These are phyloP conservation scores for Aspergillus vadensis DNA, from an alignment of 2,329 filamentous ascomycete species.

Conservation along the genomic window DNA sequence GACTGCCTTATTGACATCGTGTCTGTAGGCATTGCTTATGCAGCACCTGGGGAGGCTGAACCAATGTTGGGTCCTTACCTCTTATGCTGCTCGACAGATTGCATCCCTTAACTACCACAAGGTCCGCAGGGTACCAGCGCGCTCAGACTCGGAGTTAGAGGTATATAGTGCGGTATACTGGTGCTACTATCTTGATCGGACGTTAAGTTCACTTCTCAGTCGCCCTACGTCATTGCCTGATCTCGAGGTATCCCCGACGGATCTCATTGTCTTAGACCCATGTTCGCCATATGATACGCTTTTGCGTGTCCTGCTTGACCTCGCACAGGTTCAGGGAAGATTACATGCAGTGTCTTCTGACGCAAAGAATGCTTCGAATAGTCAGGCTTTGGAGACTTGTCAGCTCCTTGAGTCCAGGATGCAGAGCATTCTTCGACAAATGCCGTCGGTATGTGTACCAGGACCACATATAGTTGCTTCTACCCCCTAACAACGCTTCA, in stretches of 20 bases:
- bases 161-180: slow-evolving; percentile 26
- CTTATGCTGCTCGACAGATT: slow-evolving; percentile 30
- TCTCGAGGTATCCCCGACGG: slow-evolving; percentile 9
- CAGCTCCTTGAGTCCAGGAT: slow-evolving; percentile 20
- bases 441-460: slow-evolving; percentile 20
- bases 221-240: slow-evolving; percentile 24
- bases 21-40: slow-evolving; percentile 27
- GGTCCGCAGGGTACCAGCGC: neutral
- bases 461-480: neutral
- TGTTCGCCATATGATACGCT: slow-evolving; percentile 13
- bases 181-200: slow-evolving; percentile 33
- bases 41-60: slow-evolving; percentile 26
- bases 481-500: neutral
- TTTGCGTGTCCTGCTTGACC: slow-evolving; percentile 15
- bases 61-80: slow-evolving; percentile 28
- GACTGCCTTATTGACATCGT: neutral
- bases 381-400: slow-evolving; percentile 11
- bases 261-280: neutral
- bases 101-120: slow-evolving; percentile 27
- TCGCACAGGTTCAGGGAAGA: slow-evolving; percentile 16
- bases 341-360: slow-evolving; percentile 3
- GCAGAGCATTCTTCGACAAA: slow-evolving; percentile 18
- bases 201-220: slow-evolving; percentile 27
- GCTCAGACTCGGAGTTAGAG: slow-evolving; percentile 20
- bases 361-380: neutral